These are phyloP conservation scores for Aspergillus indologenus DNA, from an alignment of 495 filamentous ascomycete genomes.

Conservation along the genomic window DNA sequence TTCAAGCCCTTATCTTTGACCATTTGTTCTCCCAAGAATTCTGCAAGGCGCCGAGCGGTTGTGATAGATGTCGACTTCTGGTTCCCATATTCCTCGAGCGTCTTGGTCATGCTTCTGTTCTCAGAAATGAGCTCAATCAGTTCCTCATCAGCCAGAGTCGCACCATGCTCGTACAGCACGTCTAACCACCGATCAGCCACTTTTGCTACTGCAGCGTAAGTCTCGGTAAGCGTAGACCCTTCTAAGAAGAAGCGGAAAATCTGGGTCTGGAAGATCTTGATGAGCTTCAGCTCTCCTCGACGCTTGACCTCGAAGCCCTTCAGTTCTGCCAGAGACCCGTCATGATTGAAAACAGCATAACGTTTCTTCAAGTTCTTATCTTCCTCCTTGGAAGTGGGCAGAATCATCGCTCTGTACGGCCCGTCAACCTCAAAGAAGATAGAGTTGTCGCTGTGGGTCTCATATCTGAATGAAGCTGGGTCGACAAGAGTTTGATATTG, in stretches of 20 bases:
- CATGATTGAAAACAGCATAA: constrained; percentile 98
- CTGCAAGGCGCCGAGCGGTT: constrained; percentile 90
- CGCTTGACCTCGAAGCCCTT: constrained; percentile 99
- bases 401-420: constrained; percentile 94
- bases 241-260: constrained; percentile 99
- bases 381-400: constrained; percentile 96
- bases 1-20: constrained; percentile 98
- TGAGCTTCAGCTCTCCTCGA: constrained; percentile 95
- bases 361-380: constrained; percentile 99
- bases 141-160: constrained; percentile 90
- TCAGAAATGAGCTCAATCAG: constrained; percentile 98
- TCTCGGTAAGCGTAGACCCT: constrained; percentile 78
- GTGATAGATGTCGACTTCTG: constrained; percentile 99
- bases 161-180: constrained; percentile 80
- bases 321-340: constrained; percentile 92
- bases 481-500: constrained; percentile 92
- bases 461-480: constrained; percentile 76
- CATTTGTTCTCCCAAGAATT: constrained; percentile 98
- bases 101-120: constrained; percentile 96
- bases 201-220: constrained; percentile 86
- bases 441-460: constrained; percentile 94
- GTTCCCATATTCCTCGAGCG: constrained; percentile 87
- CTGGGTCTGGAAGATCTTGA: constrained; percentile 99
- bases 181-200: constrained; percentile 97
- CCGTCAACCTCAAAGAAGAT: constrained; percentile 99